A percentile compares a stretch with the other conserved stretches of the same genome.
Conservation (phyloP, 257 asterid genomes). For the Marsdenia floribunda region DNA sequence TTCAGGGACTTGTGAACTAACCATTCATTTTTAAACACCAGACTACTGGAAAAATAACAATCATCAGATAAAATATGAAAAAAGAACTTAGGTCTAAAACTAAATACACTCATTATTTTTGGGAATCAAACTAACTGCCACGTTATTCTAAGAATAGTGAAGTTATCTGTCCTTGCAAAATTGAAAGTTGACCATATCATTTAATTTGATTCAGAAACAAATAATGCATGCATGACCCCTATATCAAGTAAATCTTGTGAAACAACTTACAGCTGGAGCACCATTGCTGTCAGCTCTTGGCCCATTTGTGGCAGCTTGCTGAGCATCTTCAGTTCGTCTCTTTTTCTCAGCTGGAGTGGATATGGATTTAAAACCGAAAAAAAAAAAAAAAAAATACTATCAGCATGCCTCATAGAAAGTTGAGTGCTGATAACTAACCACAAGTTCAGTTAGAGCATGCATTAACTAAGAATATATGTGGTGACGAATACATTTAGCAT, state of each 20-base stretch:
- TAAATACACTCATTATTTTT: not conserved
- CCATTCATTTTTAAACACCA: not conserved
- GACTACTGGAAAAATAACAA: not conserved
- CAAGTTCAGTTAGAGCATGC: not conserved
- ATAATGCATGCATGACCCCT: not conserved
- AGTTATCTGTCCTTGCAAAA: not conserved
- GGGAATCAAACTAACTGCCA: not conserved
- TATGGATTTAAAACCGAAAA: not conserved
- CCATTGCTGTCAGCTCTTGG: slow-evolving; percentile 72
- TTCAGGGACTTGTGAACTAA: not conserved
- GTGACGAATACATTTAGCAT: not conserved
- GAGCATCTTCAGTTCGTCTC: slow-evolving; percentile 62
- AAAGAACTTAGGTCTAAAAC: not conserved
- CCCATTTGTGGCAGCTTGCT: slow-evolving; percentile 55
- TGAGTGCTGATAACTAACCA: not conserved
- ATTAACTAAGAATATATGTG: not conserved
- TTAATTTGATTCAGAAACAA: not conserved
- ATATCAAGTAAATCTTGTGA: not conserved
- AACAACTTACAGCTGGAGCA: slow-evolving; percentile 69
- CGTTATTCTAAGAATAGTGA: not conserved
- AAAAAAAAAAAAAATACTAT: not conserved
- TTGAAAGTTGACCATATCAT: not conserved
- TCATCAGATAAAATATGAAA: not conserved
- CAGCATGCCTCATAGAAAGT: not conserved
- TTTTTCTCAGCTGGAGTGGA: slow-evolving; percentile 58